Percentiles rank a stretch among this genome's conserved stretches.
These are phyloP conservation scores for Mycosphaerella sp. DNA, from an alignment of 2,329 filamentous ascomycete species.

Conservation along the genomic window DNA sequence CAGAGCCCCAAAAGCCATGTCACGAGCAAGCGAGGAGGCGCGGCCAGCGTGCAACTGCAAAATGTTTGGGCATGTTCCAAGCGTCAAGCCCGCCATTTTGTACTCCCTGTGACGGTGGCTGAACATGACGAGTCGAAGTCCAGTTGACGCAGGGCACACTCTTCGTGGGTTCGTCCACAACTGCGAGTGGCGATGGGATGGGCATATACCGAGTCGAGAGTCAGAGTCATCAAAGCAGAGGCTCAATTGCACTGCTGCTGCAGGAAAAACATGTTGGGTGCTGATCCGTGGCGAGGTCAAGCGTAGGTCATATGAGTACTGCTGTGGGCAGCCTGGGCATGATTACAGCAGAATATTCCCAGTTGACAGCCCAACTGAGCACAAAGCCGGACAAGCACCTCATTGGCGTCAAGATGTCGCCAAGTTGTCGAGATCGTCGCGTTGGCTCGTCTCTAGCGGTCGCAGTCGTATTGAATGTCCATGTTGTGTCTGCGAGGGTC, in stretches of 20 bases:
- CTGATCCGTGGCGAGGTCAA: background rate
- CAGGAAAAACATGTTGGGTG: no score
- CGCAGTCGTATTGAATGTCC: no score
- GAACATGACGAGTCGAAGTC: background rate
- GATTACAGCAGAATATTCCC: background rate
- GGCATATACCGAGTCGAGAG: no score
- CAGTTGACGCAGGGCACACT: background rate
- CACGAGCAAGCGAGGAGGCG: background rate
- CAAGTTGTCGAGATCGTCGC: background rate
- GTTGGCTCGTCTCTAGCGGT: background rate
- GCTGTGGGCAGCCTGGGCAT: background rate
- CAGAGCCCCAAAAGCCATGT: background rate
- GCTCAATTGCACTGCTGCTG: no score
- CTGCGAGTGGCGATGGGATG: background rate
- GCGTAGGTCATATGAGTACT: background rate
- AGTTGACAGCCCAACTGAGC: background rate
- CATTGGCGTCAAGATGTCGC: background rate
- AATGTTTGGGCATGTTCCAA: background rate
- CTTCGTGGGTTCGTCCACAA: background rate
- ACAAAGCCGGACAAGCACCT: background rate
- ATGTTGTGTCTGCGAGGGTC: no score
- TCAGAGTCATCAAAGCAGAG: no score
- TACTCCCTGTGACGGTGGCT: constrained; percentile 3
- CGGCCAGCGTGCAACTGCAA: background rate
- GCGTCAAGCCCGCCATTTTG: background rate